These are phyloP conservation scores for Scheffersomyces quercinus DNA, from an alignment of 1,139 yeast species.

Conservation along the genomic window DNA sequence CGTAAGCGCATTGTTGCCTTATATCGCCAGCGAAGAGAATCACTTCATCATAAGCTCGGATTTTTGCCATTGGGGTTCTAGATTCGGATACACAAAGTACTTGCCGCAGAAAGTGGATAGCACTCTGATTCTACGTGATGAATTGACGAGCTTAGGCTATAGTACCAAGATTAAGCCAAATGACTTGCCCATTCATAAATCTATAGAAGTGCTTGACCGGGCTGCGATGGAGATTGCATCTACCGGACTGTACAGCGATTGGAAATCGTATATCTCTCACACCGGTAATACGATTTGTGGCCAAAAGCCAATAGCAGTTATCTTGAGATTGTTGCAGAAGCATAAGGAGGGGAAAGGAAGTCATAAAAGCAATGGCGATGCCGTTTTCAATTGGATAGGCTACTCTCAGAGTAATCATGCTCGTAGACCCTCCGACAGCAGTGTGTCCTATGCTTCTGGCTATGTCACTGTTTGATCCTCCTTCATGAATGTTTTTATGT, in stretches of 20 bases:
- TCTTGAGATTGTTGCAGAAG: conserved; percentile 54
- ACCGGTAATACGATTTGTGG: conserved; percentile 96
- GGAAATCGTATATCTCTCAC: conserved; percentile 62
- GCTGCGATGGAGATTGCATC: conserved; percentile 68
- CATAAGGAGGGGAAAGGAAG: conserved; percentile 8
- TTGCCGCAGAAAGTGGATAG: conserved; percentile 17
- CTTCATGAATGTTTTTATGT: neutral
- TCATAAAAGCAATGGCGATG: conserved; percentile 7
- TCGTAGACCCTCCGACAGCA: conserved; percentile 53
- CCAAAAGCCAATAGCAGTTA: conserved; percentile 72
- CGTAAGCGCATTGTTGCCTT: conserved; percentile 53
- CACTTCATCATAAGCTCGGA: conserved; percentile 85
- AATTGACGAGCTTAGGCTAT: conserved; percentile 17
- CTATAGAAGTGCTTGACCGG: conserved; percentile 72
- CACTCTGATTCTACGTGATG: neutral
- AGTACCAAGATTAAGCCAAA: conserved; percentile 9
- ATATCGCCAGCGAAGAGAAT: conserved; percentile 54
- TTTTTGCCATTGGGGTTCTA: conserved; percentile 93
- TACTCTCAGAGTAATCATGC: conserved; percentile 78
- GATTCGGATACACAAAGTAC: conserved; percentile 73
- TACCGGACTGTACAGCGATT: conserved; percentile 51
- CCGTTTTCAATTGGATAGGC: conserved; percentile 67
- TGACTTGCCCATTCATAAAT: conserved; percentile 55
- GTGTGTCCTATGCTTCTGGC: conserved; percentile 92
- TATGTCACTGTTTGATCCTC: conserved; percentile 35